Conservation (phyloP, 768 basidiomycete species). For the Trametes coccinea region DNA sequence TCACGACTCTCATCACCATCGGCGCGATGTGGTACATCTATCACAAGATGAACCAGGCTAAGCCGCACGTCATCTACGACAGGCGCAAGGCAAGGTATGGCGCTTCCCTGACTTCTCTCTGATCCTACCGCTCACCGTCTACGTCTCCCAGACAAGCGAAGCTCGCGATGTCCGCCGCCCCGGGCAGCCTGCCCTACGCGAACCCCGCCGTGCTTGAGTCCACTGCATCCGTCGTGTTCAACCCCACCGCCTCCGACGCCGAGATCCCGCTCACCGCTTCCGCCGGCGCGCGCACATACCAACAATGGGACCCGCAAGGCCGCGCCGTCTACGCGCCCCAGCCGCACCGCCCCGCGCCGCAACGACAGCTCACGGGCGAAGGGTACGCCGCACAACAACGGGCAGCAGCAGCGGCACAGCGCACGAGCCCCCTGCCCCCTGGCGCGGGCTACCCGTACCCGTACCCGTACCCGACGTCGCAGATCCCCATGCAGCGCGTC, state of each 20-base stretch:
- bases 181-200: slow-evolving; percentile 16
- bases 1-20: slow-evolving; percentile 72
- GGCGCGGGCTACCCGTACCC: slow-evolving; percentile 16
- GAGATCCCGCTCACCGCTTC: slow-evolving; percentile 45
- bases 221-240: slow-evolving; percentile 36
- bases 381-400: not conserved
- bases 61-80: slow-evolving; percentile 66
- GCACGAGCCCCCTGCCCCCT: slow-evolving; percentile 11
- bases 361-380: slow-evolving; percentile 4
- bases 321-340: slow-evolving; percentile 55
- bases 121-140: not conserved
- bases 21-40: slow-evolving; percentile 85
- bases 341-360: slow-evolving; percentile 35
- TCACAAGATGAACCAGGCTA: slow-evolving; percentile 65
- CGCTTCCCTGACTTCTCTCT: not conserved
- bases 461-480: not conserved
- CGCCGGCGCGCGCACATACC: slow-evolving; percentile 25
- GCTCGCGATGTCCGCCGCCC: slow-evolving; percentile 28
- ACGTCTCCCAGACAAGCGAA: slow-evolving; percentile 52
- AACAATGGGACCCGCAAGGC: slow-evolving; percentile 54
- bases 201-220: slow-evolving; percentile 32
- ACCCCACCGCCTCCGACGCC: slow-evolving; percentile 37
- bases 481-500: slow-evolving; percentile 3
- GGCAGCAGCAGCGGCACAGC: not conserved
- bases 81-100: slow-evolving; percentile 67